Percentiles rank a stretch among this genome's conserved stretches.
These are phyloP conservation scores for Metarhizium anisopliae DNA, from an alignment of 2,329 filamentous ascomycete species.

Conservation along the genomic window DNA sequence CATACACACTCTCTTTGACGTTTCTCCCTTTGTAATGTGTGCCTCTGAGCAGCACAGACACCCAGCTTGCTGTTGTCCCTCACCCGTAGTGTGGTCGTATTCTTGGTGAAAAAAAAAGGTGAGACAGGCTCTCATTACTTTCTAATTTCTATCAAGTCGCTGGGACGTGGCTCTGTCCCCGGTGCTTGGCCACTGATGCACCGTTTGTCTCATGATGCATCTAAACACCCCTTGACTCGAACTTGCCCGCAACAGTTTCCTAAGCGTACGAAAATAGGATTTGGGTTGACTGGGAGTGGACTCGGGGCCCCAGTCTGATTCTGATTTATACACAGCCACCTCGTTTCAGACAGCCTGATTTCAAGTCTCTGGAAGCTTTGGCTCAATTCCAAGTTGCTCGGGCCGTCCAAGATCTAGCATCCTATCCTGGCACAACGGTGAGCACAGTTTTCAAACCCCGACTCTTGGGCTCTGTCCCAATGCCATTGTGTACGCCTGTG, in stretches of 20 bases:
- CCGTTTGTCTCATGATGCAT: slow-evolving; percentile 10
- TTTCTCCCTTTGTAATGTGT: background rate
- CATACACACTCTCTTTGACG: background rate
- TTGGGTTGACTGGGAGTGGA: slow-evolving; percentile 2
- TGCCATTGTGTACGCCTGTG: slow-evolving; percentile 7
- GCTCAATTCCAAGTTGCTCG: slow-evolving; percentile 9
- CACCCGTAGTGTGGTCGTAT: background rate
- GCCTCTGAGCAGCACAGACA: background rate
- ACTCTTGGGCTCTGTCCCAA: slow-evolving; percentile 1
- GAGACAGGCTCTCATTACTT: background rate
- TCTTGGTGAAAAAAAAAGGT: background rate
- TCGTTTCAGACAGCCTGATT: slow-evolving; percentile 12
- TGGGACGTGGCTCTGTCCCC: background rate
- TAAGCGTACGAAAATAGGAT: slow-evolving; percentile 3
- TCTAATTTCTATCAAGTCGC: background rate
- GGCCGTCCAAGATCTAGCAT: slow-evolving; percentile 11
- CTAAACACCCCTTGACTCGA: background rate
- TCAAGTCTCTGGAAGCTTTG: slow-evolving; percentile 7
- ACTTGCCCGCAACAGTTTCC: background rate
- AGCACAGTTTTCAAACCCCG: slow-evolving; percentile 1
- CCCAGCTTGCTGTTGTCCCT: background rate
- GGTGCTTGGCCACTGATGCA: slow-evolving; percentile 11
- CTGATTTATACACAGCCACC: slow-evolving; percentile 9
- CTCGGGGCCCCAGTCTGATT: slow-evolving; percentile 5
- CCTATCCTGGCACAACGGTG: slow-evolving; percentile 3